Evolutionary conservation across 805 yeast genomes (phyloP), one percentile per base, ranked within the genome.

Genomic region (Tetrapisispora iriomotensis): DNA sequence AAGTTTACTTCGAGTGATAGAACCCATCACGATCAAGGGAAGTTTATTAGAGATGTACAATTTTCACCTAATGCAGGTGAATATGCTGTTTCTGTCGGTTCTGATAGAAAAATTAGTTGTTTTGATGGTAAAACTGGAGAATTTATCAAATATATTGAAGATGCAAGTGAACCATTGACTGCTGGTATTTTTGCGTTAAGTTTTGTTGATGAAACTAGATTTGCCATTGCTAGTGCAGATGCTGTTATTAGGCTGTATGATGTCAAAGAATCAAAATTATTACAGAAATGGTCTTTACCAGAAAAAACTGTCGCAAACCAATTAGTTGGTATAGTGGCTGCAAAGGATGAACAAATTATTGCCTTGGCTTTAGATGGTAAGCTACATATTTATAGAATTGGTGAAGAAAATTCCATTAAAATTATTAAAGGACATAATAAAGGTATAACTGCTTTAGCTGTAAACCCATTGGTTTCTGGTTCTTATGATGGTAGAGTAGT

Each of bases 91-190:
- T 75, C 86, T 50, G 95, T 81, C 3, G 95, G 96, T 18, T 75
- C 90, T 23, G 97, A 92, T 61, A 74, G 94, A 47, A 64, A 68
- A 36, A 74, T 85, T 41, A 82, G 73, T 25, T 58, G 88, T 8
- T 92, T 85, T 59, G 94, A 90, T 45, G 96, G 96, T 18, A 78
- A 79, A 48, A 74, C 83, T 6, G 96, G 96, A 29, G 95, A 83
- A 37, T 74, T 71, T 47, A 39, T 79, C 14, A 68, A 70, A 39
- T 73, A 70, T 49, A 56, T 77, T 21, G 61, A 61, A 34, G 61
- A 58, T 34, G 46, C 57, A 6, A 58, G 57, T 8, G 60, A 57
- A 29, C 65, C 64, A 18, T 90, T 90, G 50, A 70, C 72, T 7
- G 94, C 94, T 34, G 88, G 96, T 35, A 73, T 88, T n/a, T 82